phyloP scores from a whole-genome alignment of 2,329 filamentous ascomycete genomes.

The Microsporum audouinii region DNA sequence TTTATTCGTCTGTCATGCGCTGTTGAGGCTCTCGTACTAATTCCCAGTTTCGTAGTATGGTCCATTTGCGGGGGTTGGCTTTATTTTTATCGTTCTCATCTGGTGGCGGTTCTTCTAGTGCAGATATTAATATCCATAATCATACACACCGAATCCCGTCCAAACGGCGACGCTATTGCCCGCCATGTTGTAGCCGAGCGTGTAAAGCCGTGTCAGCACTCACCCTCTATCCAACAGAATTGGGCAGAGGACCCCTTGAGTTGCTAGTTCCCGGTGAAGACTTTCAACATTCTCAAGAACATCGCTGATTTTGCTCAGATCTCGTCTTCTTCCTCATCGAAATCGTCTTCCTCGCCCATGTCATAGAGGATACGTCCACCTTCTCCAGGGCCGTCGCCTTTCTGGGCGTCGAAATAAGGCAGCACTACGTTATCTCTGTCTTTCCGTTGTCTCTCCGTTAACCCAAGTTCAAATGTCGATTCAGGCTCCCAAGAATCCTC shows the following conservation, averaged over 20 bases:
- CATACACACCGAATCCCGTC: neutral
- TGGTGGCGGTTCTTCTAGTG: slow-evolving; percentile 83
- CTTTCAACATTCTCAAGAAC: neutral
- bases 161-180: neutral
- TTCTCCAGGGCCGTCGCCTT: slow-evolving; percentile 56
- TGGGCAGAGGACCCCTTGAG: too few species aligned
- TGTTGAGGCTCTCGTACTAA: neutral
- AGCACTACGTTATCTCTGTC: slow-evolving; percentile 82
- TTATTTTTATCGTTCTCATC: slow-evolving; percentile 76
- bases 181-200: neutral
- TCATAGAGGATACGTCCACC: slow-evolving; percentile 92
- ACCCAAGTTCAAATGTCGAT: slow-evolving; percentile 71
- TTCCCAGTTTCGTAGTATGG: slow-evolving; percentile 51
- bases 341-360: slow-evolving; percentile 92
- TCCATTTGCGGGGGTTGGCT: slow-evolving; percentile 67
- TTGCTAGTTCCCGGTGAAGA: neutral
- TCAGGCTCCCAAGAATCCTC: slow-evolving; percentile 49
- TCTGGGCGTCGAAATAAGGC: slow-evolving; percentile 95
- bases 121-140: slow-evolving; percentile 3
- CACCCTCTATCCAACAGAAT: neutral
- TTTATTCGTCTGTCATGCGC: neutral
- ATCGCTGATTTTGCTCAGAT: slow-evolving; percentile 42
- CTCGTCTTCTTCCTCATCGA: slow-evolving; percentile 92
- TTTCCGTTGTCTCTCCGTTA: slow-evolving; percentile 81
- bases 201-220: neutral